Percentiles rank a stretch among this genome's conserved stretches.
These are phyloP conservation scores for Limnanthes douglasii DNA, from an alignment of 345 rosid genomes.

Conservation along the genomic window DNA sequence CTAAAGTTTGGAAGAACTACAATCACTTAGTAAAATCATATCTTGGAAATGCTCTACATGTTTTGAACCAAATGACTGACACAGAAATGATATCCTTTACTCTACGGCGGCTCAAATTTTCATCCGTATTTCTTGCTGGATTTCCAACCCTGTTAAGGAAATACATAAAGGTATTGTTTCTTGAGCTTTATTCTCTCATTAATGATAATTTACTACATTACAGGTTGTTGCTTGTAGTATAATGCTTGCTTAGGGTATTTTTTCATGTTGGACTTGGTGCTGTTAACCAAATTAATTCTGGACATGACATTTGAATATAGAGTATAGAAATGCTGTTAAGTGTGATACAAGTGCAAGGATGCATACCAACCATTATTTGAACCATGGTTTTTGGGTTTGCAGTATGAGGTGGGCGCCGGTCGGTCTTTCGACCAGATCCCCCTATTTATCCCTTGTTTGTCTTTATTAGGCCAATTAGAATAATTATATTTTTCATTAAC, in stretches of 20 bases:
- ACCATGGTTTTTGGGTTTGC: constrained; percentile 1
- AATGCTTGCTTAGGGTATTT: not conserved
- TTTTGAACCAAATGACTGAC: constrained; percentile 94
- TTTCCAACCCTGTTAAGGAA: constrained; percentile 78
- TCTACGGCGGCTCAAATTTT: constrained; percentile 59
- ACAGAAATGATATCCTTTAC: constrained; percentile 76
- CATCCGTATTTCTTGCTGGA: constrained; percentile 56
- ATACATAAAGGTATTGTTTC: constrained; percentile 50
- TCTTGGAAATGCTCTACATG: constrained; percentile 81
- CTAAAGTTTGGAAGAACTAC: constrained; percentile 77
- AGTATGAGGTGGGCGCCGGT: too few species aligned
- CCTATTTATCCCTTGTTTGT: not conserved
- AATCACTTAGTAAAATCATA: constrained; percentile 84
- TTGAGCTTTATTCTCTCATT: not conserved
- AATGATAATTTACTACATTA: too few species aligned
- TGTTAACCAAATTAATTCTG: constrained; percentile 3
- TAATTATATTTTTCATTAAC: not conserved
- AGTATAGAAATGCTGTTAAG: too few species aligned
- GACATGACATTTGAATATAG: too few species aligned
- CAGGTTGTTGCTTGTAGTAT: not conserved
- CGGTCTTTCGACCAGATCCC: too few species aligned
- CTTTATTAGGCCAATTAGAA: not conserved
- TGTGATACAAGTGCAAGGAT: too few species aligned
- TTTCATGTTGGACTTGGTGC: constrained; percentile 1
- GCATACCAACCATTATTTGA: too few species aligned